phyloP scores from a whole-genome alignment of 495 filamentous ascomycete species.

The Haplographium delicatum region DNA sequence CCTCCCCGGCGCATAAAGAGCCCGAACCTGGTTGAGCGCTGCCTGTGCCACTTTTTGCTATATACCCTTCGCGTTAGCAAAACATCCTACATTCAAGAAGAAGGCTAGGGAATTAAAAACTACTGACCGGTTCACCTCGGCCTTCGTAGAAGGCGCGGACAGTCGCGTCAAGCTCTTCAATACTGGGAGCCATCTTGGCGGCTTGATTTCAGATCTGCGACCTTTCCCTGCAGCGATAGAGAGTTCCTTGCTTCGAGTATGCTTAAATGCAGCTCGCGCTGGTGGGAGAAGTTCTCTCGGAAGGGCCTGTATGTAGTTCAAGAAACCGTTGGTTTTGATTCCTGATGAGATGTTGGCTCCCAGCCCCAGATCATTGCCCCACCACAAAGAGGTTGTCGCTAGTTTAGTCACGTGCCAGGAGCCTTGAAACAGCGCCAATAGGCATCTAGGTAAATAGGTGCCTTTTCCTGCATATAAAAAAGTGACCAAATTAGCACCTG shows the following conservation, averaged over 20 bases:
- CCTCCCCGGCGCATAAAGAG: slow-evolving; percentile 4
- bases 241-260: neutral
- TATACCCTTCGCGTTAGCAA: slow-evolving; percentile 20
- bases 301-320: slow-evolving; percentile 2
- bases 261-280: slow-evolving; percentile 20
- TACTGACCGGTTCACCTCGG: slow-evolving; percentile 78
- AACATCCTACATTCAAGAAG: neutral
- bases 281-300: slow-evolving; percentile 9
- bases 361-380: slow-evolving; percentile 10
- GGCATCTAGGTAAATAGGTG: too few relatives aligned
- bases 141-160: slow-evolving; percentile 97
- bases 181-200: slow-evolving; percentile 50
- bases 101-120: neutral
- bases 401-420: too few relatives aligned
- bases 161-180: slow-evolving; percentile 90
- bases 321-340: slow-evolving; percentile 3
- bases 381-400: neutral
- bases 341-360: neutral
- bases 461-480: neutral
- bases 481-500: too few relatives aligned
- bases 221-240: slow-evolving; percentile 18
- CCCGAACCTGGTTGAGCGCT: slow-evolving; percentile 83
- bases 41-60: slow-evolving; percentile 98
- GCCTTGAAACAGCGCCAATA: too few relatives aligned
- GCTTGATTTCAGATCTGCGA: slow-evolving; percentile 13